phyloP scores from a whole-genome alignment of 179 eudicot species.

The Silene noctiflora region DNA sequence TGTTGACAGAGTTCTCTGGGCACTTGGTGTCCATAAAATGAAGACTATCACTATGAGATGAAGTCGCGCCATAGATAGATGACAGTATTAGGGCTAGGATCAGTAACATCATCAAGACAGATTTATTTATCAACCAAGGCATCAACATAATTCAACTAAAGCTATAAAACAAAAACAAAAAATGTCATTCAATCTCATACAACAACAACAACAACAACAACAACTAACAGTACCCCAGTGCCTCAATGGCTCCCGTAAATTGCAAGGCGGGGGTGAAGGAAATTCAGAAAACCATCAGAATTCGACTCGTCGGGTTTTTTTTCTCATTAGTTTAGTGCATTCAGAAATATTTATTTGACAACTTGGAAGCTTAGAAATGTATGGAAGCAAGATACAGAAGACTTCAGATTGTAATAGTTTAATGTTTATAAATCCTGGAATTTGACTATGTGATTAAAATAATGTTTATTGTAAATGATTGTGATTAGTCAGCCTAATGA shows the following conservation, averaged over 20 bases:
- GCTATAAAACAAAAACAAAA: too few species aligned
- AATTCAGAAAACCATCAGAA: too few species aligned
- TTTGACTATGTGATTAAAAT: slow-evolving; percentile 4
- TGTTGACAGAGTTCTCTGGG: not conserved
- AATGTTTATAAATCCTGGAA: not conserved
- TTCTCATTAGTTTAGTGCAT: too few species aligned
- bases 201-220: too few species aligned
- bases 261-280: too few species aligned
- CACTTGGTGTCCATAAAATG: not conserved
- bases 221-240: too few species aligned
- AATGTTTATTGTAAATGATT: not conserved
- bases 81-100: not conserved
- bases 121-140: not conserved
- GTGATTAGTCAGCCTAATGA: not conserved
- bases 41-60: not conserved
- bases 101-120: not conserved
- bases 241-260: too few species aligned
- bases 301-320: too few species aligned
- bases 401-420: not conserved
- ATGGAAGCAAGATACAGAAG: not conserved
- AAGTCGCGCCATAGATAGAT: not conserved
- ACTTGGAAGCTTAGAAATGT: slow-evolving; percentile 4
- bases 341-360: slow-evolving; percentile 5
- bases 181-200: too few species aligned
- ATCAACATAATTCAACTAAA: not conserved